phyloP scores from a whole-genome alignment of 495 filamentous ascomycete genomes.

The Apodospora peruviana region DNA sequence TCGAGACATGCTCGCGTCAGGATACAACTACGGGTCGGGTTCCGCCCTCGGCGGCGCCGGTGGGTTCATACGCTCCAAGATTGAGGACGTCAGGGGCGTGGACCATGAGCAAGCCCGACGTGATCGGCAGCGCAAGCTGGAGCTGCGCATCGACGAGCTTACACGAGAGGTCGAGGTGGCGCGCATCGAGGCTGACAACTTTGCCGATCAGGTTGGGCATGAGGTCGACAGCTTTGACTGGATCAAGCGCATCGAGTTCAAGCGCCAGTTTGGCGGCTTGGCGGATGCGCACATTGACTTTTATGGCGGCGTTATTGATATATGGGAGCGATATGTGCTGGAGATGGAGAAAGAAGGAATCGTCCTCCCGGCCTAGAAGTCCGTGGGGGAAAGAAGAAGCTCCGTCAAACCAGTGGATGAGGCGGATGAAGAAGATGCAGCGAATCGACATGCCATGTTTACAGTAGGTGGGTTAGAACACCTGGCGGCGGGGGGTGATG shows the following conservation, averaged over 20 bases:
- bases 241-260: slow-evolving; percentile 92
- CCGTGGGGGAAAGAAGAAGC: background rate
- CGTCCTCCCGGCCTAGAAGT: slow-evolving; percentile 24
- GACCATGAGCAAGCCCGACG: slow-evolving; percentile 89
- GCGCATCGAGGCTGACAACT: slow-evolving; percentile 73
- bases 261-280: slow-evolving; percentile 72
- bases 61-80: slow-evolving; percentile 88
- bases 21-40: slow-evolving; percentile 54
- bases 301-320: slow-evolving; percentile 70
- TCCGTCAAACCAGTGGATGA: no score
- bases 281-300: slow-evolving; percentile 85
- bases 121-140: slow-evolving; percentile 81
- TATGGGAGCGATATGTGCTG: slow-evolving; percentile 83
- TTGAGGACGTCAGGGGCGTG: slow-evolving; percentile 94
- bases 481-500: no score
- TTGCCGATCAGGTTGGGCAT: slow-evolving; percentile 89
- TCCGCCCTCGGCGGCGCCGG: slow-evolving; percentile 57
- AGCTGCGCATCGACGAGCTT: slow-evolving; percentile 84
- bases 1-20: slow-evolving; percentile 74
- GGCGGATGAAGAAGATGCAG: no score
- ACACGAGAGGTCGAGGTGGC: slow-evolving; percentile 84
- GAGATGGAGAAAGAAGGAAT: slow-evolving; percentile 74
- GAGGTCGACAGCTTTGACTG: slow-evolving; percentile 93
- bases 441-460: no score
- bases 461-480: no score